Percentiles rank a stretch among this genome's conserved stretches.
Conservation (phyloP, 129 eudicot species). For the Glebionis coronaria region DNA sequence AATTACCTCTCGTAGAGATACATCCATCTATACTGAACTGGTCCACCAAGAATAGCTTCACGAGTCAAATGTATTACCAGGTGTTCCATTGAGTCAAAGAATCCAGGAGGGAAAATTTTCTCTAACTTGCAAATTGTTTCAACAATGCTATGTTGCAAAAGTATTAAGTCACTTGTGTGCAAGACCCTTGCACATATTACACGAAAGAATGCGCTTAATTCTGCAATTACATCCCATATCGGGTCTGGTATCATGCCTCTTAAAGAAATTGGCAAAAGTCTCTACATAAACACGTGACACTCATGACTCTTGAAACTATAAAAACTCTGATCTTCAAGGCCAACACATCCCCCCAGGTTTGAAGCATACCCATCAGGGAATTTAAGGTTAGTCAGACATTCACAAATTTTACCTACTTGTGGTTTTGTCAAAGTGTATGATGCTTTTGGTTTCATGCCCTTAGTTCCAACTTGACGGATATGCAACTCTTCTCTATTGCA, state of each 20-base stretch:
- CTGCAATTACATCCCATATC: conserved; percentile 8
- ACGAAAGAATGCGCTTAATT: neutral
- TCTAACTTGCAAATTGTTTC: neutral
- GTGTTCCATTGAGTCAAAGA: neutral
- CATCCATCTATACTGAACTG: too few species aligned
- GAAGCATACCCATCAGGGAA: conserved; percentile 19
- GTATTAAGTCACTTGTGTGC: neutral
- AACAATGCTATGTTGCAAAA: neutral
- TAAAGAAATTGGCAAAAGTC: neutral
- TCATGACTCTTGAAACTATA: conserved; percentile 24
- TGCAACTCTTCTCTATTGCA: conserved; percentile 8
- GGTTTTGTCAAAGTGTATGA: conserved; percentile 2
- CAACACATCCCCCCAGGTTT: conserved; percentile 13
- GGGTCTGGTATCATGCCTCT: conserved; percentile 11
- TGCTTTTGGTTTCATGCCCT: conserved; percentile 12
- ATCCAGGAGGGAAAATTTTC: neutral
- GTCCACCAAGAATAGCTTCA: too few species aligned
- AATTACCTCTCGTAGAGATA: too few species aligned
- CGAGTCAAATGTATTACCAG: neutral
- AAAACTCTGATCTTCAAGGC: neutral
- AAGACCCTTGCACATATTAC: neutral
- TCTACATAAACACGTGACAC: conserved; percentile 12
- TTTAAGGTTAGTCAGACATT: conserved; percentile 14
- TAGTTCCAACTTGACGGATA: neutral
- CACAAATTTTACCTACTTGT: conserved; percentile 5